Percentiles rank a stretch among this genome's conserved stretches.
These are phyloP conservation scores for Fusarium redolens DNA, from an alignment of 2,329 filamentous ascomycete genomes.

Conservation along the genomic window DNA sequence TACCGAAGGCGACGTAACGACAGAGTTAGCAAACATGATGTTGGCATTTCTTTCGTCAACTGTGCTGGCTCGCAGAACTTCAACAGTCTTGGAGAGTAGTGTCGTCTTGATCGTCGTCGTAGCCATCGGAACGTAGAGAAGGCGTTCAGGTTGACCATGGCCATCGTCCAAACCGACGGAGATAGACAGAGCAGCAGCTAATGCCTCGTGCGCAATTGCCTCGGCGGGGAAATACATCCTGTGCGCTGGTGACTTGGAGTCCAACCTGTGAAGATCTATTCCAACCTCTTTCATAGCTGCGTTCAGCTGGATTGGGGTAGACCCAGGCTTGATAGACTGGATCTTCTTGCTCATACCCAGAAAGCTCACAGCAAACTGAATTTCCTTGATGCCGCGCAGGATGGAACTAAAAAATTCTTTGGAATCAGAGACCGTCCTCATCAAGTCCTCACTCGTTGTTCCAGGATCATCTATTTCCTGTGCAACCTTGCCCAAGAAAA, in stretches of 20 bases:
- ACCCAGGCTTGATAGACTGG: slow-evolving; percentile 72
- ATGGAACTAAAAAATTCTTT: slow-evolving; percentile 93
- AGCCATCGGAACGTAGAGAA: slow-evolving; percentile 96
- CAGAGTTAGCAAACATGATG: slow-evolving; percentile 94
- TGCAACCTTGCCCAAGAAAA: slow-evolving; percentile 77
- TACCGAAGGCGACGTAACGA: slow-evolving; percentile 93
- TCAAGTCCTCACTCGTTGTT: slow-evolving; percentile 74
- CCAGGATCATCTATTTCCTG: slow-evolving; percentile 78
- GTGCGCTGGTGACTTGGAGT: slow-evolving; percentile 92
- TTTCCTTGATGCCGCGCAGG: slow-evolving; percentile 91
- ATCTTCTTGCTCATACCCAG: slow-evolving; percentile 87
- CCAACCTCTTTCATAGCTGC: slow-evolving; percentile 97
- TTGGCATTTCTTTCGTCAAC: slow-evolving; percentile 91
- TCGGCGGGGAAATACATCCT: slow-evolving; percentile 97
- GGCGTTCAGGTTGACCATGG: slow-evolving; percentile 83
- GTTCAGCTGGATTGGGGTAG: slow-evolving; percentile 82
- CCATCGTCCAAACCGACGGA: slow-evolving; percentile 92
- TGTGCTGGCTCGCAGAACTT: slow-evolving; percentile 77
- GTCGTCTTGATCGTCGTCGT: slow-evolving; percentile 96
- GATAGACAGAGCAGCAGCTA: slow-evolving; percentile 91
- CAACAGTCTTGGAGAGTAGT: slow-evolving; percentile 91
- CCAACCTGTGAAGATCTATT: slow-evolving; percentile 89
- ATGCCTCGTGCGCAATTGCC: slow-evolving; percentile 93
- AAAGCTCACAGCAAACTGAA: slow-evolving; percentile 94
- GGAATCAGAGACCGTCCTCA: slow-evolving; percentile 88